Conservation (phyloP, 2,329 filamentous ascomycete genomes). For the Seiridium cupressi region DNA sequence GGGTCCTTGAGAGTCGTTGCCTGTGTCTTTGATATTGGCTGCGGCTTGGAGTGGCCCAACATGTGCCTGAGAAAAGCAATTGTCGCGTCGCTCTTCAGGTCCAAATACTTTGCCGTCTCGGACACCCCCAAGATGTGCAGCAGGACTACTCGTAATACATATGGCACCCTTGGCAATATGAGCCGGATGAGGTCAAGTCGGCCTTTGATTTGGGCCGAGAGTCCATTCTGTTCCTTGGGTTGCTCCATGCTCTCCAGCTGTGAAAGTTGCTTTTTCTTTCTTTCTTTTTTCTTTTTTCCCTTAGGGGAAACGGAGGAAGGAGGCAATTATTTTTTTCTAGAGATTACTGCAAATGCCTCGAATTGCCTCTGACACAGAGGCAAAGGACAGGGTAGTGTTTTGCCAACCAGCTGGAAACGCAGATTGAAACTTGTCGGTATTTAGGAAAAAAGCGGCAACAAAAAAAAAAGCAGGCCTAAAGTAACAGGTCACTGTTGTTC, state of each 20-base stretch:
- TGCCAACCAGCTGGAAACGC: no score
- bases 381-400: no score
- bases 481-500: no score
- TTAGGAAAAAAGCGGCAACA: no score
- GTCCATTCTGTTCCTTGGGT: neutral
- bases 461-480: no score
- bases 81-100: constrained; percentile 71
- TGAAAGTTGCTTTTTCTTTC: neutral
- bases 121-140: constrained; percentile 67
- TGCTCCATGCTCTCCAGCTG: neutral
- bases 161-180: constrained; percentile 50
- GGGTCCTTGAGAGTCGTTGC: constrained; percentile 26
- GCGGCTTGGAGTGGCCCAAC: constrained; percentile 43
- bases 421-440: no score
- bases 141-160: constrained; percentile 60
- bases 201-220: neutral
- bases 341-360: no score
- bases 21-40: constrained; percentile 62
- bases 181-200: neutral
- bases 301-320: no score
- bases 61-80: constrained; percentile 71
- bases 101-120: constrained; percentile 71
- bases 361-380: no score
- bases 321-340: no score
- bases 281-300: no score